phyloP scores from a whole-genome alignment of 176 grass and related monocot genomes.

The Phoenix dactylifera region DNA sequence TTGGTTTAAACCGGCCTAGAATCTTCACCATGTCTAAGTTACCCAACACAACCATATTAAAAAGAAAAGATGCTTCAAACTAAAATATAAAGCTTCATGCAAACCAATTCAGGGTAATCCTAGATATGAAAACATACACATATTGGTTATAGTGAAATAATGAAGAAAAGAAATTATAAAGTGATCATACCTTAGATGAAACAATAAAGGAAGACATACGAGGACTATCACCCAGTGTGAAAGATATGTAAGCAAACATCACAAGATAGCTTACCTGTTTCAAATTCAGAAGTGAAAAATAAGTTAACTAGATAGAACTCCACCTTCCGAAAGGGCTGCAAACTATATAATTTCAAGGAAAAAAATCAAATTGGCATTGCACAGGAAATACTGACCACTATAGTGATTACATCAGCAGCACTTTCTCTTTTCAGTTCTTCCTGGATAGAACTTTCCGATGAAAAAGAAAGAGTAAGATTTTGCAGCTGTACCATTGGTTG shows the following conservation, averaged over 20 bases:
- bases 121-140: too few relatives aligned
- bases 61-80: too few relatives aligned
- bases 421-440: conserved; percentile 92
- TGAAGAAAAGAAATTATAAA: neutral
- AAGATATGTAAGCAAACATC: conserved; percentile 97
- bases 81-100: too few relatives aligned
- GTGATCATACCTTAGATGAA: conserved; percentile 76
- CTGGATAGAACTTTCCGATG: conserved; percentile 90
- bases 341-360: too few relatives aligned
- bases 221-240: conserved; percentile 71
- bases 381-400: conserved; percentile 54
- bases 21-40: too few relatives aligned
- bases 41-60: too few relatives aligned
- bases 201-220: conserved; percentile 53
- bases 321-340: too few relatives aligned
- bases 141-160: neutral
- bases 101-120: too few relatives aligned
- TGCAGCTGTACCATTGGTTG: conserved; percentile 66
- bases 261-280: conserved; percentile 96
- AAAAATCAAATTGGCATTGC: neutral
- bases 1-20: too few relatives aligned
- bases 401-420: conserved; percentile 81
- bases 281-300: conserved; percentile 27
- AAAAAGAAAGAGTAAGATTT: conserved; percentile 84
- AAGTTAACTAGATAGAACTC: conserved; percentile 2